Evolutionary conservation across 345 rosid genomes (phyloP), one percentile per base, ranked within the genome.

Genomic region (Nasturtium officinale): DNA sequence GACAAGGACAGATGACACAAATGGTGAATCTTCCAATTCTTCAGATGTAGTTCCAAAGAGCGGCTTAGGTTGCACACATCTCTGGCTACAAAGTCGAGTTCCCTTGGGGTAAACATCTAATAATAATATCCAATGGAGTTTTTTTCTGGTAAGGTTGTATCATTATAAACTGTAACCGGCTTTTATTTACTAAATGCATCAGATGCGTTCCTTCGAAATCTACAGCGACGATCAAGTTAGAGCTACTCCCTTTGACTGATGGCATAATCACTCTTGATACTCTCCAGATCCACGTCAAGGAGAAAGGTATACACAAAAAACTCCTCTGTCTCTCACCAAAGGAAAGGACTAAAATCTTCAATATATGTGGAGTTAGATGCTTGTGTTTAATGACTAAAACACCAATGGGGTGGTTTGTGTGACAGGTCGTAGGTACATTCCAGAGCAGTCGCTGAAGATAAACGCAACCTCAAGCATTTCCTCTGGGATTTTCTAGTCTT

Each of bases 11-110:
- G 81, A 50, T 75, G 42, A 50, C 62, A 30, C 62, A 40, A 58
- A 53, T 71, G 78, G 69, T 56, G 92, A 79, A 68, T 85, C 90
- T 28, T 76, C 88, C 79, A 76, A 90, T 53, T 69, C 81, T 76
- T 72, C 89, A 57, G 91, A 87, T 74, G 85, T 82, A 54, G 83
- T 89, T 71, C 87, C 93, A 33, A 87, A 82, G 75, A 78, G 86
- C 61, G 94, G 87, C 71, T 79, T 83, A 37, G 89, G 89, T 13
- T 90, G 92, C 66, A 82, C 96, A 12, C 99, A 96, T 86, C 85
- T 92, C 42, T 96, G 98, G 98, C 85, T 96, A 78, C 98, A 90
- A 81, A 95, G 99, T 83, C 86, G 97, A 85, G 97, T 92, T 76
- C 99, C 99, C 38, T 76, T 96, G 51, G 99, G 99, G 99, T 92